These are phyloP conservation scores for Coprinopsis sp. DNA, from an alignment of 768 basidiomycete genomes.

Conservation along the genomic window DNA sequence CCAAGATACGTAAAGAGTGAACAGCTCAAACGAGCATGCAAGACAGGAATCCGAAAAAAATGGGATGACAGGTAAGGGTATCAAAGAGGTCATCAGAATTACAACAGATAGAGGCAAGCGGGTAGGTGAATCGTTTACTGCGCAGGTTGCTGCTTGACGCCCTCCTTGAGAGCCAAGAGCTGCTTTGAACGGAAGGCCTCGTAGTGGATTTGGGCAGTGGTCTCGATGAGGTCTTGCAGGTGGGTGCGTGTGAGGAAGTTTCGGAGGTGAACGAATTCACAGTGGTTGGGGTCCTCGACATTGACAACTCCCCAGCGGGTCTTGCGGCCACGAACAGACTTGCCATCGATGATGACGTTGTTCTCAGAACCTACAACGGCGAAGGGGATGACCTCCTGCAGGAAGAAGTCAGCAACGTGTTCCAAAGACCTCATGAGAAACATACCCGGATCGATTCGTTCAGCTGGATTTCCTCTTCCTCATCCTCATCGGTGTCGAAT, in stretches of 20 bases:
- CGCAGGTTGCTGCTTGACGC: slow-evolving; percentile 68
- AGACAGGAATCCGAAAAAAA: neutral
- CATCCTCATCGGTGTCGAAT: slow-evolving; percentile 94
- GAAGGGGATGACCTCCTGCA: slow-evolving; percentile 92
- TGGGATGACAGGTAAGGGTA: neutral
- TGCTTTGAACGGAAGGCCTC: slow-evolving; percentile 99
- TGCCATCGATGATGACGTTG: slow-evolving; percentile 93
- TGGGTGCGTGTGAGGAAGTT: slow-evolving; percentile 99
- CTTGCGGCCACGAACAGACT: slow-evolving; percentile 91
- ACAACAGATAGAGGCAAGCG: neutral
- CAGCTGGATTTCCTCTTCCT: slow-evolving; percentile 85
- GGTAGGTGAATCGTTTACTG: no score
- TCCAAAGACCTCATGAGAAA: slow-evolving; percentile 11
- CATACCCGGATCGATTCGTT: slow-evolving; percentile 88
- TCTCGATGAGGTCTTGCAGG: slow-evolving; percentile 97
- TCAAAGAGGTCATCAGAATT: neutral
- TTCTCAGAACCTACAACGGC: slow-evolving; percentile 97
- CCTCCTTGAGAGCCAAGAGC: slow-evolving; percentile 93
- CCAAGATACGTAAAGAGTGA: slow-evolving; percentile 1
- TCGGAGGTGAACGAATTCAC: slow-evolving; percentile 95
- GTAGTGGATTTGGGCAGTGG: slow-evolving; percentile 98
- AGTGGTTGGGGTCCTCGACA: slow-evolving; percentile 93
- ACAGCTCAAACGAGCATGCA: no score
- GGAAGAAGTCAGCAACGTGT: slow-evolving; percentile 4
- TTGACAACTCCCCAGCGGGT: slow-evolving; percentile 99